Evolutionary conservation across 257 asterid genomes (phyloP).

Genomic region (Verbena officinalis): DNA sequence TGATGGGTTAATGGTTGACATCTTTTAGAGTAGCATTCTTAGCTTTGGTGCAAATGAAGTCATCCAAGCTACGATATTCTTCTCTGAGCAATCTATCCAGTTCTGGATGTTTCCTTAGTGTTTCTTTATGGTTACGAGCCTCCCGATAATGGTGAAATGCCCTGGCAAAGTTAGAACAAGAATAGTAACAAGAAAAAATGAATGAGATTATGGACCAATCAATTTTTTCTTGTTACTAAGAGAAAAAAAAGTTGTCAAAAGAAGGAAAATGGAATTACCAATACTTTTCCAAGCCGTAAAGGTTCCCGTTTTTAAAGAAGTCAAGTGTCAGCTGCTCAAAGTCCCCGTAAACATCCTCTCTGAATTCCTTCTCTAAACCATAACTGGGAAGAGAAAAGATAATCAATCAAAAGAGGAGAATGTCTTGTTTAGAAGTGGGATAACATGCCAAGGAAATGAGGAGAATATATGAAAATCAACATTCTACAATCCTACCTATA

Average conservation of each 20-base stretch:
- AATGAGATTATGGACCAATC: not conserved
- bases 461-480: conserved; percentile 7
- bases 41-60: conserved; percentile 49
- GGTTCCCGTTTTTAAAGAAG: conserved; percentile 63
- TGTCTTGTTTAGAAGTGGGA: no score
- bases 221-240: not conserved
- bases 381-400: conserved; percentile 49
- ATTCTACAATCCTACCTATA: conserved; percentile 56
- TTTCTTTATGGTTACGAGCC: conserved; percentile 41
- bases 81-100: conserved; percentile 69
- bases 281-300: conserved; percentile 89
- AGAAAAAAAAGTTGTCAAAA: not conserved
- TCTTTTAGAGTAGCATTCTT: conserved; percentile 35
- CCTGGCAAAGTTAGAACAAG: conserved; percentile 47
- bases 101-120: conserved; percentile 64
- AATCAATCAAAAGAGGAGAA: conserved; percentile 7
- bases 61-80: conserved; percentile 63
- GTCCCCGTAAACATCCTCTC: conserved; percentile 68
- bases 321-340: conserved; percentile 70
- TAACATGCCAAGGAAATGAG: conserved; percentile 9
- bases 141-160: conserved; percentile 80
- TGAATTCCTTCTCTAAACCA: conserved; percentile 85
- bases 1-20: conserved; percentile 31
- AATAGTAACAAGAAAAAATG: not conserved
- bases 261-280: conserved; percentile 48